Percentiles rank a stretch among this genome's conserved stretches.
Conservation (phyloP, 352 stramenopile species). For the Globisporangium sylvaticum region DNA sequence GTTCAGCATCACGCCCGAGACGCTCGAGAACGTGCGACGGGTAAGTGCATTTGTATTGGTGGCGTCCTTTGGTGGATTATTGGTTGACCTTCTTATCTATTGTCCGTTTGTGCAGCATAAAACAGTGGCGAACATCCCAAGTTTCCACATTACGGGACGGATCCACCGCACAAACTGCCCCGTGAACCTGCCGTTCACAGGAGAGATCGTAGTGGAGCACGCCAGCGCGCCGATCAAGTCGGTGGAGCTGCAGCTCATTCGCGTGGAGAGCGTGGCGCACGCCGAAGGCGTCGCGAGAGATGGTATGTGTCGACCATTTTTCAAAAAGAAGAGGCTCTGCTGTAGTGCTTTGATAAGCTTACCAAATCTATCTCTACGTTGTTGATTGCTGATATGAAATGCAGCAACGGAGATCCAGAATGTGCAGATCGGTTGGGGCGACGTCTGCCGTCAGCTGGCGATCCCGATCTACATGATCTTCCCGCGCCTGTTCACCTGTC, state of each 20-base stretch:
- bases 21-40: slow-evolving; percentile 75
- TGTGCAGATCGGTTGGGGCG: slow-evolving; percentile 90
- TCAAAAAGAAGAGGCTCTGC: no score
- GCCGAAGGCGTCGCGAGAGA: slow-evolving; percentile 76
- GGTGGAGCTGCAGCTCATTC: slow-evolving; percentile 89
- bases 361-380: neutral
- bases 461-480: slow-evolving; percentile 96
- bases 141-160: slow-evolving; percentile 79
- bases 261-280: slow-evolving; percentile 84
- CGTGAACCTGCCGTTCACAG: slow-evolving; percentile 87
- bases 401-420: slow-evolving; percentile 93
- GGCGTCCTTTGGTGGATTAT: no score
- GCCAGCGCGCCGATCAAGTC: slow-evolving; percentile 79
- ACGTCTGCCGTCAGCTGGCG: slow-evolving; percentile 83
- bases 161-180: slow-evolving; percentile 88
- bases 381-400: neutral
- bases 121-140: slow-evolving; percentile 48
- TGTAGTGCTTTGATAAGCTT: no score
- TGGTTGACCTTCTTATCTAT: neutral
- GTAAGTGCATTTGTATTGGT: slow-evolving; percentile 23
- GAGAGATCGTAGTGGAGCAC: slow-evolving; percentile 83
- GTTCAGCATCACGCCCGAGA: slow-evolving; percentile 84
- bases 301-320: slow-evolving; percentile 27
- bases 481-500: slow-evolving; percentile 89
- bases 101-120: slow-evolving; percentile 29